These are phyloP conservation scores for Exophiala calicioides DNA, from an alignment of 2,329 filamentous ascomycete genomes.

Conservation along the genomic window DNA sequence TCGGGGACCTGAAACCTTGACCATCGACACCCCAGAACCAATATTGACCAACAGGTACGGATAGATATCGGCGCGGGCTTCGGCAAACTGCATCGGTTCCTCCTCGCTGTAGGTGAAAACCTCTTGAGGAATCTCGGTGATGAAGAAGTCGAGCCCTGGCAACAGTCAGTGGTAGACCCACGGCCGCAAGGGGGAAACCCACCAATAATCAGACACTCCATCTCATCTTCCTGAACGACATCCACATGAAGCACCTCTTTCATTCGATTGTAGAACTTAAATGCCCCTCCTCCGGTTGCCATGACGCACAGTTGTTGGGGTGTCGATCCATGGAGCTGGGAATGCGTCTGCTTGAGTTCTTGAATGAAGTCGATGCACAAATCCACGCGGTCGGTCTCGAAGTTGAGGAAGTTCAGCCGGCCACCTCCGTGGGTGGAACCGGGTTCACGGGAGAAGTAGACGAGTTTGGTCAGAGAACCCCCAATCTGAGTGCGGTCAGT, in stretches of 20 bases:
- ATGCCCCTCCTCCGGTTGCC: slow-evolving; percentile 93
- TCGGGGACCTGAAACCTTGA: slow-evolving; percentile 89
- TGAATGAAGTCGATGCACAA: slow-evolving; percentile 91
- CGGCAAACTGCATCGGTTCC: slow-evolving; percentile 86
- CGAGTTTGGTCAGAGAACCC: slow-evolving; percentile 90
- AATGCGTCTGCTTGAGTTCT: slow-evolving; percentile 78
- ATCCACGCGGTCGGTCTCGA: slow-evolving; percentile 93
- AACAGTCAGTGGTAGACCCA: slow-evolving; percentile 5
- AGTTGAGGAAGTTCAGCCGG: slow-evolving; percentile 89
- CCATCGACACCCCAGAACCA: slow-evolving; percentile 92
- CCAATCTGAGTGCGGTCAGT: slow-evolving; percentile 67
- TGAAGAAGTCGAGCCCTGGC: slow-evolving; percentile 93
- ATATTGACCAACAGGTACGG: slow-evolving; percentile 98
- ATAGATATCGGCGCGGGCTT: slow-evolving; percentile 78
- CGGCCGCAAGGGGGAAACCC: slow-evolving; percentile 16
- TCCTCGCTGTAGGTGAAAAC: slow-evolving; percentile 92
- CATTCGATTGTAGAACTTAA: slow-evolving; percentile 94
- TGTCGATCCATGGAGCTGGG: slow-evolving; percentile 70
- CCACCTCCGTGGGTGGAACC: slow-evolving; percentile 79
- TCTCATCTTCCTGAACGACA: slow-evolving; percentile 91
- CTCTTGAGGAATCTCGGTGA: slow-evolving; percentile 93
- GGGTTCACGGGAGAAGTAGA: slow-evolving; percentile 92
- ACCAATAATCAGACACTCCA: slow-evolving; percentile 98
- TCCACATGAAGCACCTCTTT: slow-evolving; percentile 75
- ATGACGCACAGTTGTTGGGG: slow-evolving; percentile 81